phyloP scores from a whole-genome alignment of 2,329 filamentous ascomycete genomes.

The Paraphaeosphaeria sporulosa region DNA sequence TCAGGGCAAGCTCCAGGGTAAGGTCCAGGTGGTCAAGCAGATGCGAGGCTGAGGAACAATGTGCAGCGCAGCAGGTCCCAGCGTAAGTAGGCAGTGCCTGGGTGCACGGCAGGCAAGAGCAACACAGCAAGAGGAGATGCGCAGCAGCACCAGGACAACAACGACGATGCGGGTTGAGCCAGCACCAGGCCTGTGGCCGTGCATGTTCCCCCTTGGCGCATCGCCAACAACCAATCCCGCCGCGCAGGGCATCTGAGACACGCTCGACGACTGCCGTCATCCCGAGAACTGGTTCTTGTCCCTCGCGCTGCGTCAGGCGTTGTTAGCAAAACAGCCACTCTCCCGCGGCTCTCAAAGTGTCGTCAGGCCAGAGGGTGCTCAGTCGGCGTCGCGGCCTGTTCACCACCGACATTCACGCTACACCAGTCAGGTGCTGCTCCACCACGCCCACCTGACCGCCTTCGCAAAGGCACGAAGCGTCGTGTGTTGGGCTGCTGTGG shows the following conservation, averaged over 20 bases:
- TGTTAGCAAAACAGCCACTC: conserved; percentile 5
- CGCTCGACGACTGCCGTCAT: not conserved
- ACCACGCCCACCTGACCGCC: conserved; percentile 1
- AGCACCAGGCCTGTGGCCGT: not conserved
- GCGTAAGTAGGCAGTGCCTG: not conserved
- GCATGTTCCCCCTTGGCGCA: not conserved
- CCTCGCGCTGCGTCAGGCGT: conserved; percentile 11
- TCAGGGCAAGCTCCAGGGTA: not conserved
- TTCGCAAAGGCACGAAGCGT: not conserved
- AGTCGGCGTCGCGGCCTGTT: conserved; percentile 12
- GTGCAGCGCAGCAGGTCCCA: not conserved
- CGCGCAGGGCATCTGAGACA: conserved; percentile 4
- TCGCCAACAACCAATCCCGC: conserved; percentile 3
- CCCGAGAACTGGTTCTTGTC: not conserved
- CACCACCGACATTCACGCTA: conserved; percentile 7
- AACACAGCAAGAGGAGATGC: not conserved
- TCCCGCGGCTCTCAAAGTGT: not conserved
- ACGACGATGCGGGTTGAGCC: not conserved
- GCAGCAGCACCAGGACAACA: not conserved
- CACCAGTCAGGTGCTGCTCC: conserved; percentile 2
- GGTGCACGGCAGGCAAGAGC: not conserved
- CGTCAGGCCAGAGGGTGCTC: not conserved
- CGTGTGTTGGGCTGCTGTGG: not conserved
- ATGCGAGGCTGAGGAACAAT: not conserved
- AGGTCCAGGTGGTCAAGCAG: not conserved